A percentile compares a stretch with the other conserved stretches of the same genome.
These are phyloP conservation scores for Rutstroemia sp. DNA, from an alignment of 2,329 filamentous ascomycete species.

Conservation along the genomic window DNA sequence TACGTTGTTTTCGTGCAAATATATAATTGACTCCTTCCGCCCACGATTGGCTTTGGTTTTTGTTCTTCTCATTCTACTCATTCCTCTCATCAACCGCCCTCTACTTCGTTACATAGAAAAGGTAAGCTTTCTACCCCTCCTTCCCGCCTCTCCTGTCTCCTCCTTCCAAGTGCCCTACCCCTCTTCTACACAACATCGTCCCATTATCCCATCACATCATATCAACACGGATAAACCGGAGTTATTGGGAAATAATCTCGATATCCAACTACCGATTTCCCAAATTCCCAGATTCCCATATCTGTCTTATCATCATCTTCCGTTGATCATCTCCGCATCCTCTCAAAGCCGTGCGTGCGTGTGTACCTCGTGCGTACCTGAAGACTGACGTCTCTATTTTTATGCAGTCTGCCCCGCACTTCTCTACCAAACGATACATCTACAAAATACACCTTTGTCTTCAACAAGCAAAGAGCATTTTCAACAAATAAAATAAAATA, in stretches of 20 bases:
- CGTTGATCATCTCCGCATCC: background rate
- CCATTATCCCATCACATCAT: no score
- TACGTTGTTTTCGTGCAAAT: background rate
- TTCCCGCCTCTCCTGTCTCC: no score
- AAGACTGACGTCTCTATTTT: background rate
- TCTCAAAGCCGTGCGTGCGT: background rate
- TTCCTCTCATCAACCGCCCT: background rate
- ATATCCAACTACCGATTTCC: no score
- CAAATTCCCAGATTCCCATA: no score
- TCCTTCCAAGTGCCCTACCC: no score
- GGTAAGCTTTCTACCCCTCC: background rate
- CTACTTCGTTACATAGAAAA: background rate
- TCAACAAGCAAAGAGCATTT: background rate
- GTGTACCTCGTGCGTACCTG: background rate
- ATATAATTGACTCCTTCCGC: background rate
- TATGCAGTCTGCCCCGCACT: background rate
- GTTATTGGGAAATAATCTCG: no score
- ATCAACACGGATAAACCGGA: no score
- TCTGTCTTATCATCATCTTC: no score
- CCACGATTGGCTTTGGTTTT: background rate
- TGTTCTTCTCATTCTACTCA: background rate
- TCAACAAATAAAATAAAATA: constrained; percentile 1
- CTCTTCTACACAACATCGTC: no score
- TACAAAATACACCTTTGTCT: background rate
- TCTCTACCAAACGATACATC: background rate